phyloP scores from a whole-genome alignment of 176 grass and related monocot species.

The Dendrocalamus sinicus region DNA sequence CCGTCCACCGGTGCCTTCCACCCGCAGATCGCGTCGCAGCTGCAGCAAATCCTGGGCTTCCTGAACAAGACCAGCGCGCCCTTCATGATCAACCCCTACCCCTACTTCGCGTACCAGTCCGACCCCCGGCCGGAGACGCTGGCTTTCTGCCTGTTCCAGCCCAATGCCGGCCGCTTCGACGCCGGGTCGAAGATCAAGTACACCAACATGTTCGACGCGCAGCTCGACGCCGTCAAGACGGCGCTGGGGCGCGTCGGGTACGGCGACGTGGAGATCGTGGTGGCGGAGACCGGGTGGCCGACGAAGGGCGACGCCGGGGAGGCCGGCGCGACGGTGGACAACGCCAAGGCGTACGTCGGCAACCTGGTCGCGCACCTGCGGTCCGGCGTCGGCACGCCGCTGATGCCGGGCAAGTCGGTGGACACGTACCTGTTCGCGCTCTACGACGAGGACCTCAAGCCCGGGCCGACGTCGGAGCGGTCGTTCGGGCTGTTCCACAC shows the following conservation, averaged over 20 bases:
- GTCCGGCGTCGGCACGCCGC: conserved; percentile 80
- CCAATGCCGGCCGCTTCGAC: conserved; percentile 80
- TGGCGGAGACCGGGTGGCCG: conserved; percentile 95
- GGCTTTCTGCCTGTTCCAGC: conserved; percentile 91
- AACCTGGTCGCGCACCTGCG: conserved; percentile 75
- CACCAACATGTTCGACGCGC: conserved; percentile 99
- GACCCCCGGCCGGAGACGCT: conserved; percentile 87
- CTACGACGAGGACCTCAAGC: conserved; percentile 96
- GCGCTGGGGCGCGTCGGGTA: conserved; percentile 64
- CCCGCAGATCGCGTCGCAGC: conserved; percentile 57
- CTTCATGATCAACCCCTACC: conserved; percentile 98
- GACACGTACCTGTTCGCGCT: conserved; percentile 97
- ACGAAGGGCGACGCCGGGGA: conserved; percentile 70
- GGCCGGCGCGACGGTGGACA: conserved; percentile 68
- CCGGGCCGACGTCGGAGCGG: conserved; percentile 78
- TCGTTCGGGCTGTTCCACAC: conserved; percentile 85
- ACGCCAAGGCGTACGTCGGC: conserved; percentile 69
- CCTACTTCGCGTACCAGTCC: conserved; percentile 91
- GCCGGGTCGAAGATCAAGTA: conserved; percentile 67
- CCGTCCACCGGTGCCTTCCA: conserved; percentile 86
- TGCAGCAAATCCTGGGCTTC: conserved; percentile 71
- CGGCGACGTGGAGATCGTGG: conserved; percentile 70
- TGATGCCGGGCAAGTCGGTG: conserved; percentile 72
- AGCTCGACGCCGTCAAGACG: conserved; percentile 81
- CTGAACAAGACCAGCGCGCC: conserved; percentile 71